Evolutionary conservation across 2,329 filamentous ascomycete genomes (phyloP).

Genomic region (Colletotrichum lupini): DNA sequence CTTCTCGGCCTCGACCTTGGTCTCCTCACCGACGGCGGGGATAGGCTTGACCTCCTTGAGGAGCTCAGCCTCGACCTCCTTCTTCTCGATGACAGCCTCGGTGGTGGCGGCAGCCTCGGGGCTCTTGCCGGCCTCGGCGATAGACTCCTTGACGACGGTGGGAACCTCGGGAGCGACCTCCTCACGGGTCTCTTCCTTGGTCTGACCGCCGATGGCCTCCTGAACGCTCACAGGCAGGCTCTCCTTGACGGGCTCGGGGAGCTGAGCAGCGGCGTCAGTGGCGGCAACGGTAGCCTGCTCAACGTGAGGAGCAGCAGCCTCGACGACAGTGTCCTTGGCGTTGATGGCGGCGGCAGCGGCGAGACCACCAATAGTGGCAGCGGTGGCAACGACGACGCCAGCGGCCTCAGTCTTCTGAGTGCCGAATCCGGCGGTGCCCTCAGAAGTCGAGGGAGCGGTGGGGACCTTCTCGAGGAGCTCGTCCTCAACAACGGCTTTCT

Average conservation of each 20-base stretch:
- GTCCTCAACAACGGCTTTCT: slow-evolving; percentile 77
- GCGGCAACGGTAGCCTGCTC: slow-evolving; percentile 48
- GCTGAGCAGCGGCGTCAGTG: slow-evolving; percentile 54
- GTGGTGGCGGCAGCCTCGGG: slow-evolving; percentile 79
- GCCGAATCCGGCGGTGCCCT: slow-evolving; percentile 63
- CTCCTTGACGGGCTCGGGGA: slow-evolving; percentile 66
- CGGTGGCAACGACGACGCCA: slow-evolving; percentile 49
- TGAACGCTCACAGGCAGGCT: slow-evolving; percentile 61
- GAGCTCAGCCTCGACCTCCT: slow-evolving; percentile 78
- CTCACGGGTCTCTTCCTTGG: slow-evolving; percentile 54
- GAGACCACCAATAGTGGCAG: slow-evolving; percentile 49
- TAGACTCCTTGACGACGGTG: slow-evolving; percentile 66
- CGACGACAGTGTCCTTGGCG: slow-evolving; percentile 41
- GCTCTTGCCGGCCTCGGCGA: slow-evolving; percentile 65
- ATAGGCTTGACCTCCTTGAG: slow-evolving; percentile 69
- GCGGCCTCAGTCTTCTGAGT: slow-evolving; percentile 64
- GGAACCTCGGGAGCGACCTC: slow-evolving; percentile 64
- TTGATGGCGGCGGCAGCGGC: slow-evolving; percentile 48
- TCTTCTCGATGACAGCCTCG: slow-evolving; percentile 79
- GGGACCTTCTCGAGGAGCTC: slow-evolving; percentile 77
- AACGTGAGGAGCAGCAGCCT: slow-evolving; percentile 51
- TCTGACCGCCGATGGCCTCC: slow-evolving; percentile 55
- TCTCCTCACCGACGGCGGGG: slow-evolving; percentile 45
- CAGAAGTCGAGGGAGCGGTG: slow-evolving; percentile 67
- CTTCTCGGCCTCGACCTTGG: slow-evolving; percentile 39